phyloP scores from a whole-genome alignment of 768 basidiomycete species.

The Mycena kentingensis region DNA sequence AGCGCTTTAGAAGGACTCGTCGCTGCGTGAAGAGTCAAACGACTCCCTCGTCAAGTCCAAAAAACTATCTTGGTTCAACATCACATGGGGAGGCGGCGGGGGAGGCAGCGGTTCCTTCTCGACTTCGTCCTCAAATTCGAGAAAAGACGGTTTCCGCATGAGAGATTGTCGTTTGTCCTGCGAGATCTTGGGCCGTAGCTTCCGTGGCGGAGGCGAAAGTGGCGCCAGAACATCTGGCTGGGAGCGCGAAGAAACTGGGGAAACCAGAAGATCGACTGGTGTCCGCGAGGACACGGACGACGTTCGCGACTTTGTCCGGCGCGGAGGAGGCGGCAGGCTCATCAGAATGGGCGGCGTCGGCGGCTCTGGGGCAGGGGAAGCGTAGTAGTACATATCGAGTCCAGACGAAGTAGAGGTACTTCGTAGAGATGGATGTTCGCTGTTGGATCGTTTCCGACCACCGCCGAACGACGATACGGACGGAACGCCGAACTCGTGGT shows the following conservation, averaged over 20 bases:
- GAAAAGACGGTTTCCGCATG: conserved; percentile 70
- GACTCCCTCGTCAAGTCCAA: conserved; percentile 54
- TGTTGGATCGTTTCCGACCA: conserved; percentile 19
- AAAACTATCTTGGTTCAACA: conserved; percentile 43
- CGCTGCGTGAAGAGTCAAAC: conserved; percentile 48
- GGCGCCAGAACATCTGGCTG: conserved; percentile 16
- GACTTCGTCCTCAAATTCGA: conserved; percentile 63
- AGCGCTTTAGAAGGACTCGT: conserved; percentile 13
- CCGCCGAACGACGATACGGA: conserved; percentile 30
- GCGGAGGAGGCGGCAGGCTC: conserved; percentile 60
- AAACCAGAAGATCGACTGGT: conserved; percentile 12
- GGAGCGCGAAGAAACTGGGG: conserved; percentile 17
- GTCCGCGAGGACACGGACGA: conserved; percentile 22
- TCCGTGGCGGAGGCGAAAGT: conserved; percentile 28
- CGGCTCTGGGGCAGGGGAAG: conserved; percentile 13
- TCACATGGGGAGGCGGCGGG: conserved; percentile 22
- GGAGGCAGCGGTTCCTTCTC: conserved; percentile 35
- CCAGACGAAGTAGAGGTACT: conserved; percentile 13
- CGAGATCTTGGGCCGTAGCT: conserved; percentile 35
- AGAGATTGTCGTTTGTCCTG: conserved; percentile 51
- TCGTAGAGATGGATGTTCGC: conserved; percentile 17
- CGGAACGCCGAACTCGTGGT: conserved; percentile 32
- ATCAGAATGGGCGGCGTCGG: conserved; percentile 34
- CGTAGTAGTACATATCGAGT: conserved; percentile 11
- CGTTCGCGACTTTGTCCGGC: conserved; percentile 38